Percentiles rank a stretch among this genome's conserved stretches.
phyloP scores from a whole-genome alignment of 2,329 filamentous ascomycete genomes.

The Endocalyx cinctus region DNA sequence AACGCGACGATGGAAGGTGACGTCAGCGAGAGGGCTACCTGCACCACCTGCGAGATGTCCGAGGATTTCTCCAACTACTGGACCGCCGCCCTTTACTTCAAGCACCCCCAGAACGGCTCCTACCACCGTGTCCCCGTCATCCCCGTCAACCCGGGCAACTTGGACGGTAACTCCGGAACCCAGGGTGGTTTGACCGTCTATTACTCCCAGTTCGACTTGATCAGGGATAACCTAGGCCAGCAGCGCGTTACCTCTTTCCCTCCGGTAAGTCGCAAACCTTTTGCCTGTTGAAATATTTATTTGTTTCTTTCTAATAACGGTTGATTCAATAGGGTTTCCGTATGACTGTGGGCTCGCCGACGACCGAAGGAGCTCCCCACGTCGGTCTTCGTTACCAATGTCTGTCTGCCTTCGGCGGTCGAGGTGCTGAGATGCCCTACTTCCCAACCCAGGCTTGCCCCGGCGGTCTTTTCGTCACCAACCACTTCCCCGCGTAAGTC shows the following conservation, averaged over 20 bases:
- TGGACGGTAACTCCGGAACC: constrained; percentile 17
- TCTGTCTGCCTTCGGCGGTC: constrained; percentile 28
- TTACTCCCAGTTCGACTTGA: constrained; percentile 20
- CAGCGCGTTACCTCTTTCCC: constrained; percentile 37
- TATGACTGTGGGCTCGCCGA: constrained; percentile 36
- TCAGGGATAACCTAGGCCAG: constrained; percentile 14
- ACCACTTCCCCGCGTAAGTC: constrained; percentile 32
- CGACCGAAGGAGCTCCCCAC: constrained; percentile 16
- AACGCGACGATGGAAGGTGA: constrained; percentile 8
- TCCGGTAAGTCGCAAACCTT: constrained; percentile 29
- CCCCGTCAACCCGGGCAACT: constrained; percentile 18
- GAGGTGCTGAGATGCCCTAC: constrained; percentile 30
- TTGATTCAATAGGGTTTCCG: constrained; percentile 41
- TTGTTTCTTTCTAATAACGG: too few relatives aligned
- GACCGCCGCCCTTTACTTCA: constrained; percentile 30
- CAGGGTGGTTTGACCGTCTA: constrained; percentile 23
- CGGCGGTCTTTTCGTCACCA: constrained; percentile 34
- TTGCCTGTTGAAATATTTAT: too few relatives aligned
- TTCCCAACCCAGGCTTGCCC: constrained; percentile 33
- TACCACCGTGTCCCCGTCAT: constrained; percentile 21
- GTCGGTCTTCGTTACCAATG: constrained; percentile 35
- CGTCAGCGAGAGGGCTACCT: constrained; percentile 28
- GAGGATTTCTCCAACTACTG: constrained; percentile 26
- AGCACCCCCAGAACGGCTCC: constrained; percentile 21
- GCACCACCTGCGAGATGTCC: constrained; percentile 21